Percentiles rank a stretch among this genome's conserved stretches.
These are phyloP conservation scores for Anastatica hierochuntica DNA, from an alignment of 345 rosid species.

Conservation along the genomic window DNA sequence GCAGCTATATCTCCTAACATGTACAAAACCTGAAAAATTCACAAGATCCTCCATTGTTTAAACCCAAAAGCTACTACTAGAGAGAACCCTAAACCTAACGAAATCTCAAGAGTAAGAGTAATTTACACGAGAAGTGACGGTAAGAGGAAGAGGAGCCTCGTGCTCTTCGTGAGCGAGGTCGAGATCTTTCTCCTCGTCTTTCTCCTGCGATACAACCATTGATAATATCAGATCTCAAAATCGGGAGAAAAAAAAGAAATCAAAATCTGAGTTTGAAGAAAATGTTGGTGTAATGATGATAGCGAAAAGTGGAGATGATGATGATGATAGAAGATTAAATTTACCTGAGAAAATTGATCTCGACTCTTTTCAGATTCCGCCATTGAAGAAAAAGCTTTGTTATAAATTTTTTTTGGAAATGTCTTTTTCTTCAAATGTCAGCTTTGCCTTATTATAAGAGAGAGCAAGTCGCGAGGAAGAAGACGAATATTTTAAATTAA, in stretches of 20 bases:
- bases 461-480: constrained; percentile 10
- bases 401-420: constrained; percentile 6
- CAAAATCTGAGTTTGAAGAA: constrained; percentile 5
- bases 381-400: constrained; percentile 14
- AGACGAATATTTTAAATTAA: not conserved
- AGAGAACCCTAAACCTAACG: not conserved
- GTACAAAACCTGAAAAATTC: constrained; percentile 58
- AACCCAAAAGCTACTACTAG: not conserved
- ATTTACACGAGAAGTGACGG: constrained; percentile 88
- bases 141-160: constrained; percentile 59
- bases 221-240: constrained; percentile 16
- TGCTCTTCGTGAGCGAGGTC: constrained; percentile 52
- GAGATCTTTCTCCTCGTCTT: constrained; percentile 47
- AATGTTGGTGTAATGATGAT: constrained; percentile 18
- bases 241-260: not conserved
- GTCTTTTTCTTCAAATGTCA: constrained; percentile 15
- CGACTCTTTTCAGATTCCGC: constrained; percentile 24
- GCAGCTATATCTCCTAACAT: constrained; percentile 97
- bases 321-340: not conserved
- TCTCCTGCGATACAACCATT: constrained; percentile 46
- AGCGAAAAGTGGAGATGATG: not conserved
- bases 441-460: not conserved
- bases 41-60: not conserved
- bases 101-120: not conserved
- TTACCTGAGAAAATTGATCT: constrained; percentile 24